Percentiles rank a stretch among this genome's conserved stretches.
Conservation (phyloP, 2,329 filamentous ascomycete species). For the Aspergillus versicolor region DNA sequence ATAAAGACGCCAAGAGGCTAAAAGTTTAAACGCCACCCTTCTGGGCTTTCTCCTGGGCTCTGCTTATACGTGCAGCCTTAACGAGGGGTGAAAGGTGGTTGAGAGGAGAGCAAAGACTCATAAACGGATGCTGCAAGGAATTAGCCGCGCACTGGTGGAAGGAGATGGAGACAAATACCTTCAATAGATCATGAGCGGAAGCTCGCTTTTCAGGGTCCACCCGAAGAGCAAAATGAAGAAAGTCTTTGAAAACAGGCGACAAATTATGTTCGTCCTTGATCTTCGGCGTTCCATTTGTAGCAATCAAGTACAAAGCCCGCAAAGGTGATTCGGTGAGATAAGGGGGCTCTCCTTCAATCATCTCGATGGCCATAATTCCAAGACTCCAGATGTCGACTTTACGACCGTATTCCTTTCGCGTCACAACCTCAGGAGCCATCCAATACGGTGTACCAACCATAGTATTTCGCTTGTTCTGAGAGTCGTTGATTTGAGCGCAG, state of each 20-base stretch:
- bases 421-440: slow-evolving; percentile 99
- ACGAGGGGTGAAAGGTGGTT: slow-evolving; percentile 82
- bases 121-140: slow-evolving; percentile 68
- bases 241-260: slow-evolving; percentile 81
- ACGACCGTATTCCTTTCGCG: slow-evolving; percentile 92
- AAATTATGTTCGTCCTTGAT: slow-evolving; percentile 91
- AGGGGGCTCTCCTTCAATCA: slow-evolving; percentile 98
- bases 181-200: slow-evolving; percentile 87
- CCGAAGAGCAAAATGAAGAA: slow-evolving; percentile 88
- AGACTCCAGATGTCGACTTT: slow-evolving; percentile 99
- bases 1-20: slow-evolving; percentile 24
- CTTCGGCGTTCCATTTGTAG: slow-evolving; percentile 89
- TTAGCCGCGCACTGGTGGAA: slow-evolving; percentile 16
- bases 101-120: slow-evolving; percentile 72
- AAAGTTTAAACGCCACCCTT: slow-evolving; percentile 50
- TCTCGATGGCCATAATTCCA: slow-evolving; percentile 99
- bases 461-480: slow-evolving; percentile 93
- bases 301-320: slow-evolving; percentile 90
- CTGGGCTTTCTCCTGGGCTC: slow-evolving; percentile 78
- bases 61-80: slow-evolving; percentile 76
- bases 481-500: slow-evolving; percentile 96
- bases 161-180: slow-evolving; percentile 60
- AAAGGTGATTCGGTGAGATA: slow-evolving; percentile 95
- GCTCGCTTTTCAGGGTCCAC: slow-evolving; percentile 97
- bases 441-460: slow-evolving; percentile 99